Conservation (phyloP, 441 rosid species). For the Adansonia rubrostipa region DNA sequence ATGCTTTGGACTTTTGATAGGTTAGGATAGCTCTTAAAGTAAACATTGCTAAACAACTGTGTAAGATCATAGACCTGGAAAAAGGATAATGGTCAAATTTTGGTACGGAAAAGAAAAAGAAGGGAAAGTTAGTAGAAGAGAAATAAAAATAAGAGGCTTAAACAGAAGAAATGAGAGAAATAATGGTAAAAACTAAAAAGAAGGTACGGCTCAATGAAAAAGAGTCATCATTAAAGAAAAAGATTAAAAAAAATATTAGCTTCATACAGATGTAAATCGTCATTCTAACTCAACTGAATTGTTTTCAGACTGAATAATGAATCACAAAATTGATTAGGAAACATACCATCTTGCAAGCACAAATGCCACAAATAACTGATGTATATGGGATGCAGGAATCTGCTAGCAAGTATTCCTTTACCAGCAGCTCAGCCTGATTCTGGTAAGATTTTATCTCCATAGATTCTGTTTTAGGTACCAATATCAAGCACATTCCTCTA, state of each 20-base stretch:
- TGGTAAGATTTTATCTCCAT: conserved; percentile 49
- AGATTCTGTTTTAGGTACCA: conserved; percentile 21
- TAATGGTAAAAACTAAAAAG: neutral
- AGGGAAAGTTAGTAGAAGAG: neutral
- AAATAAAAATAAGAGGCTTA: neutral
- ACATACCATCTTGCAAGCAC: conserved; percentile 55
- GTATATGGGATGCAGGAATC: conserved; percentile 55
- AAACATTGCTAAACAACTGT: conserved; percentile 50
- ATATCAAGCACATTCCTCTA: conserved; percentile 24
- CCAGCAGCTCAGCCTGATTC: conserved; percentile 50
- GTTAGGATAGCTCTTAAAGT: conserved; percentile 54
- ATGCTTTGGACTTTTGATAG: conserved; percentile 56
- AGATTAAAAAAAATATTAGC: neutral
- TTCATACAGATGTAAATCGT: neutral
- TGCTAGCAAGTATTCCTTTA: conserved; percentile 55
- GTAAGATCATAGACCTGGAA: conserved; percentile 60
- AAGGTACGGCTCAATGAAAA: neutral
- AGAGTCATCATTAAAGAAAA: neutral
- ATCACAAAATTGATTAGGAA: conserved; percentile 5
- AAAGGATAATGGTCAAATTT: neutral
- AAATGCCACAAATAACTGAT: conserved; percentile 49
- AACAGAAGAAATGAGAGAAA: conserved; percentile 1
- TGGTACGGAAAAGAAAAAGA: neutral
- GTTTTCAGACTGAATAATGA: conserved; percentile 1
- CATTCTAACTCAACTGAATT: neutral